Evolutionary conservation across 2,329 filamentous ascomycete species (phyloP), one percentile per base, ranked within the genome.

Genomic region (Sporothrix schenckii): DNA sequence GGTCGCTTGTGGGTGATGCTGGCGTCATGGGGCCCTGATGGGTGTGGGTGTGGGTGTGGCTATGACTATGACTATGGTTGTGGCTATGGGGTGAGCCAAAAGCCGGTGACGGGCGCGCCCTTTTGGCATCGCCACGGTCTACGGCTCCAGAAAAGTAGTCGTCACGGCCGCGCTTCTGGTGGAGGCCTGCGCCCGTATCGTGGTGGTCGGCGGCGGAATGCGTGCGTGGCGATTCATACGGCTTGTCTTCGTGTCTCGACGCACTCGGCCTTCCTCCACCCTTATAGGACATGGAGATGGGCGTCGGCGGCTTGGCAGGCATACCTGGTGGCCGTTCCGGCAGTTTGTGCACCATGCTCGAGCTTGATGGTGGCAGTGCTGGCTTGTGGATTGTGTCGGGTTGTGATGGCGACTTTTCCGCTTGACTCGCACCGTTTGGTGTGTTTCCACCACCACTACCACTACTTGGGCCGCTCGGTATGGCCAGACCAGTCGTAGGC

Each of bases 251-350:
- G 24, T 66, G 27, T n/a, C 30, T 27, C 24, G 52, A 1, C 7
- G 54, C 30, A 5, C 53, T 27, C 9, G 53, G 27, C 19, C 54
- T 19, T 39, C 54, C 54, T 3, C 54, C 54, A 9, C 39, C 58
- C n/a, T 61, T 61, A 16, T 61, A 50, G 1, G 63, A 34, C 70
- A 71, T 71, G 19, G 72, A 71, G 4, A 74, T 41, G 4, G 73
- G 73, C 2, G 72, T 71, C 1, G 73, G 73, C 11, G 73, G 73
- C 50, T 72, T 72, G 9, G 71, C 63, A 2, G 73, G 73, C 2
- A 73, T 66, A 30, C 72, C 66, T 0, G 63, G 70, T 3, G 70
- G 70, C 14, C 53, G 13, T 10, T 65, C 44, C 10, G 66, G 68
- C 61, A 70, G 69, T 24, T 69, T 69, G 47, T 50, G 67, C 7